Percentiles rank a stretch among this genome's conserved stretches.
These are phyloP conservation scores for Drosera spatulata DNA, from an alignment of 179 eudicot genomes.

Conservation along the genomic window DNA sequence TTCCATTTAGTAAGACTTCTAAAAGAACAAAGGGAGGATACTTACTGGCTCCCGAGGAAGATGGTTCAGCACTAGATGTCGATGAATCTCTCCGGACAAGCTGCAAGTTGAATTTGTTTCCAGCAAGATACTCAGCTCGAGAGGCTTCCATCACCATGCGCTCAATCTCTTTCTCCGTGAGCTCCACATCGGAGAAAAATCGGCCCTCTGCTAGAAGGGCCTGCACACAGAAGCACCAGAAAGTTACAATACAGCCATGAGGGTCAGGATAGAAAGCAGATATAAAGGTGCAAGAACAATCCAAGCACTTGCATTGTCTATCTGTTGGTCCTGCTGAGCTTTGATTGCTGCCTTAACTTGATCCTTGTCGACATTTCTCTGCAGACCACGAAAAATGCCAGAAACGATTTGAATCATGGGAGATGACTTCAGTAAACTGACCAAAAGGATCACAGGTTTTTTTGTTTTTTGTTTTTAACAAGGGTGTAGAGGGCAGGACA, in stretches of 20 bases:
- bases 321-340: conserved; percentile 99
- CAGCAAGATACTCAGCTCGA: conserved; percentile 72
- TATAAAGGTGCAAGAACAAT: not conserved
- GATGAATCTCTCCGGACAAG: conserved; percentile 54
- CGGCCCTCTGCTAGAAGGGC: conserved; percentile 90
- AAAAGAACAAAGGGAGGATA: not conserved
- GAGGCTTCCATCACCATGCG: conserved; percentile 99
- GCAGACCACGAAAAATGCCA: conserved; percentile 5
- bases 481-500: no score
- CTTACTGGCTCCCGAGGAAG: conserved; percentile 97
- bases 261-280: not conserved
- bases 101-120: conserved; percentile 62
- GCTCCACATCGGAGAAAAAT: conserved; percentile 92
- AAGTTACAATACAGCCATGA: not conserved
- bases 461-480: no score
- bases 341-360: conserved; percentile 96
- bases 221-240: conserved; percentile 23
- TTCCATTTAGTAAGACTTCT: not conserved
- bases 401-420: not conserved
- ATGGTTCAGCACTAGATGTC: conserved; percentile 88
- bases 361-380: conserved; percentile 83
- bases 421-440: not conserved
- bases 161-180: conserved; percentile 94
- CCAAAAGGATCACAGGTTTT: no score
- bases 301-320: conserved; percentile 20